Percentiles rank a stretch among this genome's conserved stretches.
Evolutionary conservation across 495 filamentous ascomycete species (phyloP).

Genomic region (Talaromyces proteolyticus): DNA sequence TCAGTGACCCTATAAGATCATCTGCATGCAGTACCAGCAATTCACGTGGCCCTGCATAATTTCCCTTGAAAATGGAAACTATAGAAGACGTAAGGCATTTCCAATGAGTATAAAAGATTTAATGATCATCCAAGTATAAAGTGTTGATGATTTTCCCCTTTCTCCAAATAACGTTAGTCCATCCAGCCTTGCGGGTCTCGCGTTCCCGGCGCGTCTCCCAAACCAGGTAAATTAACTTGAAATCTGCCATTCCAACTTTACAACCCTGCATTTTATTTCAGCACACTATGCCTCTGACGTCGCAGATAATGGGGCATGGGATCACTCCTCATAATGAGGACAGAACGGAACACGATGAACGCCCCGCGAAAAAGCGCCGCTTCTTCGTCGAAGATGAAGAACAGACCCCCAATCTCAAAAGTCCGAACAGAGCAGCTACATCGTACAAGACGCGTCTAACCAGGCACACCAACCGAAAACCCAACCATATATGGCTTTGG

Average conservation of each 20-base stretch:
- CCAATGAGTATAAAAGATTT: too few relatives aligned
- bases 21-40: too few relatives aligned
- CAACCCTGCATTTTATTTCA: constrained; percentile 17
- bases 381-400: constrained; percentile 63
- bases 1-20: too few relatives aligned
- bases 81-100: too few relatives aligned
- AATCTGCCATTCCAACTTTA: constrained; percentile 5
- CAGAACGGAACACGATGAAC: constrained; percentile 34
- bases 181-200: not conserved
- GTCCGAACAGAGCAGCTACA: not conserved
- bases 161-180: constrained; percentile 25
- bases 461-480: too few relatives aligned
- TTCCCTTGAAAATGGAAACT: too few relatives aligned
- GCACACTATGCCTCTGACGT: constrained; percentile 5
- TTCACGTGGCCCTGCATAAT: too few relatives aligned
- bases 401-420: too few relatives aligned
- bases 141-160: not conserved
- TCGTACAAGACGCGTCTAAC: not conserved
- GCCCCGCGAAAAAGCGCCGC: constrained; percentile 72
- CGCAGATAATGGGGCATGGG: constrained; percentile 40
- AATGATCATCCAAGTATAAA: too few relatives aligned
- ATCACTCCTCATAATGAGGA: not conserved
- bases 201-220: constrained; percentile 33
- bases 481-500: too few relatives aligned
- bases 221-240: not conserved